Base-by-base conservation (phyloP, 306 rosid species). In the Quercus rubra region DNA sequence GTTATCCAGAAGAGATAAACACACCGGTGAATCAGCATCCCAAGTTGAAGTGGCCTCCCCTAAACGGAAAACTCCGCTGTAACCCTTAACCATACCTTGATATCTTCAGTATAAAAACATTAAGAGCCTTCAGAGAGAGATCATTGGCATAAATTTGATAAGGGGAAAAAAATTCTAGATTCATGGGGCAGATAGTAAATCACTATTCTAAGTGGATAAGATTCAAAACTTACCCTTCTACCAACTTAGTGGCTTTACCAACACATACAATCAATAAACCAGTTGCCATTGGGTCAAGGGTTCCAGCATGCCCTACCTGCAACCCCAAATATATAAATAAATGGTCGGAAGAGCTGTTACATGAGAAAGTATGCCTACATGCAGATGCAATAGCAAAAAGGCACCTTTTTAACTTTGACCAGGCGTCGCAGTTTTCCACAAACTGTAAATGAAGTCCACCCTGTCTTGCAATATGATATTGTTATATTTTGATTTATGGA, bases 41-140 rank as follows among this genome's bases (percentile, higher is more conserved):
- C 97, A 92, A 79, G 99, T 94, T 55, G 99, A 94, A 79, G 99
- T 94, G 82, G 99, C 99, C 90, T 94, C 99, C 64, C 99, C 99
- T 59, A 94, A 80, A 63, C 97, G 99, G 78, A 94, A 91, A 83
- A 94, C 87, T 21, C 99, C 99, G 77, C 97, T 94, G 73, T 94
- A 94, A 82, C 95, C 91, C 90, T 94, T 94, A 72, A 86, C 33
- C 99, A 94, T 94, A 77, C 95, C 97, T 91, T 94, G 99, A 83
- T 91, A 92, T 78, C 98, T 92, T 88, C 78, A 87, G 76, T 64
- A 76, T 56, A 76, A 61, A 80, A 61, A 80, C 74, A 74, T 58
- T 58, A 75, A 74, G 77, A 81, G 31, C 13, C 54, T 77, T 78
- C 82, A 54, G 59, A 74, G 74, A 61, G 79, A 58, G 55, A 15